Evolutionary conservation across 2,329 filamentous ascomycete genomes (phyloP).

Genomic region (Calonectria henricotiae): DNA sequence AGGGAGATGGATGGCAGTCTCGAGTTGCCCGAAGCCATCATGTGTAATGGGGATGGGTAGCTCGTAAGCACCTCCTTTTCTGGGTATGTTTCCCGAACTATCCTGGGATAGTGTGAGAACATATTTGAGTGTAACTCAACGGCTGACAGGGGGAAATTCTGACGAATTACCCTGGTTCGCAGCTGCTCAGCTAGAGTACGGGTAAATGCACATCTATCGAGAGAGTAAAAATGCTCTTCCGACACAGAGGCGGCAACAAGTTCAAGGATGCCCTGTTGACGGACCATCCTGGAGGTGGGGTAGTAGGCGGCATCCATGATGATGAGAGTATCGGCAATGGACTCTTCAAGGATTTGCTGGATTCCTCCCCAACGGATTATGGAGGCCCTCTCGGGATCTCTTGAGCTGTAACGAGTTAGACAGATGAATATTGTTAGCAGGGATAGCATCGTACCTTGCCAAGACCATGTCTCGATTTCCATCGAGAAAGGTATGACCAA

Average conservation of each 20-base stretch:
- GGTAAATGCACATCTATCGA: slow-evolving; percentile 71
- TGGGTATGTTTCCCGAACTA: slow-evolving; percentile 67
- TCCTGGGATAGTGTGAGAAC: slow-evolving; percentile 68
- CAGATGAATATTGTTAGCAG: background rate
- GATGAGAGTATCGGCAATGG: slow-evolving; percentile 70
- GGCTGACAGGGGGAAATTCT: slow-evolving; percentile 64
- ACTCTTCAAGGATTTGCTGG: slow-evolving; percentile 72
- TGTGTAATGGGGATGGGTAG: slow-evolving; percentile 70
- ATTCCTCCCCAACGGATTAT: slow-evolving; percentile 72
- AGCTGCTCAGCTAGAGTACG: slow-evolving; percentile 67
- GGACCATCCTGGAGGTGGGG: slow-evolving; percentile 68
- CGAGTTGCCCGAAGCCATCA: slow-evolving; percentile 71
- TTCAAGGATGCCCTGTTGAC: slow-evolving; percentile 71
- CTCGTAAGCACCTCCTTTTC: slow-evolving; percentile 66
- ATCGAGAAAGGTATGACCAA: slow-evolving; percentile 70
- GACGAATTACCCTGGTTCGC: slow-evolving; percentile 64
- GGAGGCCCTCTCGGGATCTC: slow-evolving; percentile 62
- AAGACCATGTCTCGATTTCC: slow-evolving; percentile 72
- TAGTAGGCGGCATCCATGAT: slow-evolving; percentile 75
- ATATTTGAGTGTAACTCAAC: slow-evolving; percentile 71
- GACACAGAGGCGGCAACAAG: slow-evolving; percentile 71
- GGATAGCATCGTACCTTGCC: slow-evolving; percentile 64
- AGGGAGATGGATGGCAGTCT: slow-evolving; percentile 72
- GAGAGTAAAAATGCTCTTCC: slow-evolving; percentile 66
- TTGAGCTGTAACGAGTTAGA: slow-evolving; percentile 62